phyloP scores from a whole-genome alignment of 2,329 filamentous ascomycete species.

The Paecilomyces dactylethromorphus region DNA sequence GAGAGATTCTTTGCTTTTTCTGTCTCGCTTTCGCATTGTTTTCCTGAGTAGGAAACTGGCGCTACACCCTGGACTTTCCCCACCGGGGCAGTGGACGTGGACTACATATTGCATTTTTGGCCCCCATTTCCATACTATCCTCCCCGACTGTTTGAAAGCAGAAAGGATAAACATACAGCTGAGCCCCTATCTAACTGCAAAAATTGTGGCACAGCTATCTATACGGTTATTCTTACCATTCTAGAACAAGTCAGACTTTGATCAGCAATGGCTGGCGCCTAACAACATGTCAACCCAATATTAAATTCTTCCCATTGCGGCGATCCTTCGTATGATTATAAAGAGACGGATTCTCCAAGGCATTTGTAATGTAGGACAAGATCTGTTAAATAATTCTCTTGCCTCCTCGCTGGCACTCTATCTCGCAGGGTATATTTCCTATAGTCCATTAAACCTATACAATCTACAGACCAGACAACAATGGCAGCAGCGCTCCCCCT shows the following conservation, averaged over 20 bases:
- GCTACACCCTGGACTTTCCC: neutral
- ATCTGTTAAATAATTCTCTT: neutral
- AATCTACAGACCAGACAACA: neutral
- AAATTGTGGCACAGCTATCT: neutral
- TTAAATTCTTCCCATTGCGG: neutral
- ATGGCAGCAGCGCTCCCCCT: neutral
- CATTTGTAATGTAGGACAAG: neutral
- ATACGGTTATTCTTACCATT: neutral
- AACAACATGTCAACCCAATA: neutral
- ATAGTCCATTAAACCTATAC: neutral
- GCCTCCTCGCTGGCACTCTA: neutral
- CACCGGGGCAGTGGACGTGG: neutral
- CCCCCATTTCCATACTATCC: neutral
- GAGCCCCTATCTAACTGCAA: neutral
- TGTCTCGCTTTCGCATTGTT: neutral
- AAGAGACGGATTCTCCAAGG: neutral
- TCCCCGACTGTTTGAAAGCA: neutral
- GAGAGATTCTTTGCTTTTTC: neutral
- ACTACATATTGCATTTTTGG: neutral
- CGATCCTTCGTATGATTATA: neutral
- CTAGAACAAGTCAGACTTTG: neutral
- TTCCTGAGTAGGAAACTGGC: neutral
- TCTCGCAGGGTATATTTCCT: neutral
- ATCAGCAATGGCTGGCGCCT: neutral
- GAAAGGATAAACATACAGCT: neutral